Base-by-base conservation (phyloP, 352 stramenopile species). In the Phytophthora pisi region DNA sequence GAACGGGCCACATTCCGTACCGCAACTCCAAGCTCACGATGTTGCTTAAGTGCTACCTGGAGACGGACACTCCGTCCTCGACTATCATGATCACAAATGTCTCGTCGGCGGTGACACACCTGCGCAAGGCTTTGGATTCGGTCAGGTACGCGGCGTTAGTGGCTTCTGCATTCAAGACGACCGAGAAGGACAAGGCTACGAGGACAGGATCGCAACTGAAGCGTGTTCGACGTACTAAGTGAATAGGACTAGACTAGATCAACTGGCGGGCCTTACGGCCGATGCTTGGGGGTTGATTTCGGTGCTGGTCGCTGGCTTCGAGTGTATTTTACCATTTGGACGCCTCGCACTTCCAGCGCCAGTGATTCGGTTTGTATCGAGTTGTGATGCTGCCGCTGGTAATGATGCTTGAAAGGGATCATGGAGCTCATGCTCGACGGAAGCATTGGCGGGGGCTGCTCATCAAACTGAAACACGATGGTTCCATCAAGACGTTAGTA, bases 31-130 rank as follows among this genome's bases (percentile, higher is more conserved):
- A 83, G 57, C 64, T 82, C n/a, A 82, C 75, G 31, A 84, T 84
- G 73, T 55, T 86, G 20, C 64, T 86, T 15, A 77, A 81, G 55
- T 54, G 38, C 16, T 73, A 84, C 51, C 55, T 84, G 4, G 58
- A 69, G 18, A 51, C 51, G 1, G 61, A 61, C 7, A 69, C 71
- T 28, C 64, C 62, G 10, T 38, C 31, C 2, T 59, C 40, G 8
- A 82, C 72, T 6, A 70, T 86, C 36, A 86, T 84, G 75, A 75
- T 86, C 63, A 75, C 75, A 4, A 83, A 72, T 28, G 78, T 86
- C 6, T 84, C 75, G 51, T 80, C 72, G 10, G 59, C 72, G 0
- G 49, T 31, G 2, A 63, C 57, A 8, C 61, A 79, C 9, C 18
- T 57, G 26, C 49, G 42, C n/a, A 81, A 81, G 10, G 61, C 63